Percentiles rank a stretch among this genome's conserved stretches.
Conservation (phyloP, 2,329 filamentous ascomycete species). For the Cladorrhinum sp. region DNA sequence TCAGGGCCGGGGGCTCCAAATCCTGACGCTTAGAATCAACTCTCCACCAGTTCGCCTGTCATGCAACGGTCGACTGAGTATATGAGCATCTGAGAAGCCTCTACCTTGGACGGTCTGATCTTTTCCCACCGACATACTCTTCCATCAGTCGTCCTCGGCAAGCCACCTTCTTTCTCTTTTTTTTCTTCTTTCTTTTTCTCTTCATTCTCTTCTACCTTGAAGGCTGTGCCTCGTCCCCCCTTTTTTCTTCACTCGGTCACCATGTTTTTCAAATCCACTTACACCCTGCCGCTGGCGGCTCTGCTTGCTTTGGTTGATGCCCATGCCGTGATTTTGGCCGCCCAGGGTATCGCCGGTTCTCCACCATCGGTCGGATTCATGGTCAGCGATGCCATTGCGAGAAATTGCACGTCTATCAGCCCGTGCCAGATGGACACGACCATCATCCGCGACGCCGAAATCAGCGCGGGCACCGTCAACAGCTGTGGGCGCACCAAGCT, state of each 20-base stretch:
- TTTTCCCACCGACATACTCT: background rate
- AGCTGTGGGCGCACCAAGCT: conserved; percentile 55
- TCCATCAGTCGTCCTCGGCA: background rate
- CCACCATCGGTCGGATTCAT: conserved; percentile 49
- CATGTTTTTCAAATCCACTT: conserved; percentile 6
- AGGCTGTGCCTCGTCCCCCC: background rate
- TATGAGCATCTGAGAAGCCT: background rate
- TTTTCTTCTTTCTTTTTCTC: background rate
- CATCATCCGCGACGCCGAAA: conserved; percentile 58
- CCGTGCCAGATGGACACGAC: conserved; percentile 65
- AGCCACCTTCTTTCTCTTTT: background rate
- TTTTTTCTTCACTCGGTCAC: conserved; percentile 6
- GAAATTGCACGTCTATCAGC: conserved; percentile 61
- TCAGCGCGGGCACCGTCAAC: conserved; percentile 51
- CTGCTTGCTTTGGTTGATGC: conserved; percentile 37
- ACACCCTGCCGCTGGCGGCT: conserved; percentile 33
- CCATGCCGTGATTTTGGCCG: conserved; percentile 47
- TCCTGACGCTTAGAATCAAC: background rate
- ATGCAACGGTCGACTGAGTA: background rate
- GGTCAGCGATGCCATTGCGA: conserved; percentile 53
- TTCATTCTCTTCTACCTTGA: background rate
- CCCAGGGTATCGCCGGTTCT: conserved; percentile 44
- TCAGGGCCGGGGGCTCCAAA: background rate
- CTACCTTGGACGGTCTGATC: background rate
- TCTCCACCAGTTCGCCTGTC: background rate